A percentile compares a stretch with the other conserved stretches of the same genome.
phyloP scores from a whole-genome alignment of 768 basidiomycete genomes.

The Holtermannia corniformis region DNA sequence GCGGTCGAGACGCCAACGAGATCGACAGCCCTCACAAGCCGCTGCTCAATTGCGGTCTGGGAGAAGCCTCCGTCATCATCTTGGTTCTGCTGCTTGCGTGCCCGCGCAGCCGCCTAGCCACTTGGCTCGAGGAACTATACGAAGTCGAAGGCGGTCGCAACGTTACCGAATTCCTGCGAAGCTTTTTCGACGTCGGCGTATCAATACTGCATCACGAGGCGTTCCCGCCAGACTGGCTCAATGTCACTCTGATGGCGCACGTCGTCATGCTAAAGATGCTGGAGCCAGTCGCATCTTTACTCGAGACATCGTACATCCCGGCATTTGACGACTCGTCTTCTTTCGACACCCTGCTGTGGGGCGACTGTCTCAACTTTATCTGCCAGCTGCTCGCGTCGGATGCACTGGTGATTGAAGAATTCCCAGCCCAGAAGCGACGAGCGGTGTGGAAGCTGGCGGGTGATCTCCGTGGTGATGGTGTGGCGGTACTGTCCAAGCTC shows the following conservation, averaged over 20 bases:
- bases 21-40: slow-evolving; percentile 40
- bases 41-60: slow-evolving; percentile 63
- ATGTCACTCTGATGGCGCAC: slow-evolving; percentile 78
- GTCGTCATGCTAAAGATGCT: slow-evolving; percentile 79
- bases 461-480: slow-evolving; percentile 87
- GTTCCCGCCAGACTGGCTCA: slow-evolving; percentile 84
- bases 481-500: slow-evolving; percentile 61
- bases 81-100: slow-evolving; percentile 72
- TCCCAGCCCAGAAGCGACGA: slow-evolving; percentile 91
- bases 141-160: slow-evolving; percentile 84
- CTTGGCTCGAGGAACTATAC: slow-evolving; percentile 66
- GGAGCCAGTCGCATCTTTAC: slow-evolving; percentile 66
- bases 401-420: slow-evolving; percentile 87
- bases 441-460: slow-evolving; percentile 95
- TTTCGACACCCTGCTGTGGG: slow-evolving; percentile 74
- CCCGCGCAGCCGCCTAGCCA: slow-evolving; percentile 62
- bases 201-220: slow-evolving; percentile 80
- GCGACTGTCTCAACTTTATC: slow-evolving; percentile 67
- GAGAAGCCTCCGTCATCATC: slow-evolving; percentile 77
- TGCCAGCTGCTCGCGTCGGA: slow-evolving; percentile 79
- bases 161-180: slow-evolving; percentile 58
- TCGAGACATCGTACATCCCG: slow-evolving; percentile 71
- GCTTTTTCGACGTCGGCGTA: slow-evolving; percentile 68
- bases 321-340: slow-evolving; percentile 51
- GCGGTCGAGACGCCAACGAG: slow-evolving; percentile 41